These are phyloP conservation scores for Arxiozyma heterogenica DNA, from an alignment of 1,139 yeast species.

Conservation along the genomic window DNA sequence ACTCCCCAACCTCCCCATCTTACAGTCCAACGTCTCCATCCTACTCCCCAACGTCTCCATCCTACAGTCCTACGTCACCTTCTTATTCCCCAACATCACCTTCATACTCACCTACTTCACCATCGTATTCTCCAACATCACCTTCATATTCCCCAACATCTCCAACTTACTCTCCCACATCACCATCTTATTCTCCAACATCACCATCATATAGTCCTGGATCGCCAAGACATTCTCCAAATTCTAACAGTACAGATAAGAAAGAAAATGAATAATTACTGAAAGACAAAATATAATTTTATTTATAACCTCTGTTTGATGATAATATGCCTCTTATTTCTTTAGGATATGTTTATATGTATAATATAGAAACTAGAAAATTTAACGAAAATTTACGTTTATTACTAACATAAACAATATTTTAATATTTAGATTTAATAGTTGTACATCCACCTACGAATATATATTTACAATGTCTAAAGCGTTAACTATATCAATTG, in stretches of 20 bases:
- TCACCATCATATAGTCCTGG: slow-evolving; percentile 51
- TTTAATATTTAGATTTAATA: background rate
- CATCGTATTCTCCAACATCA: slow-evolving; percentile 50
- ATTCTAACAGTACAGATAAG: slow-evolving; percentile 24
- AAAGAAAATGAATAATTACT: slow-evolving; percentile 7
- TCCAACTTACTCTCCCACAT: slow-evolving; percentile 45
- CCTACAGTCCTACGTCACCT: slow-evolving; percentile 53
- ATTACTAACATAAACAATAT: background rate
- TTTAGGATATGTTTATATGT: background rate
- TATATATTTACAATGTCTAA: too few species aligned
- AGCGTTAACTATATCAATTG: background rate
- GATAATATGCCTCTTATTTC: background rate
- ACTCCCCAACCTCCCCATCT: slow-evolving; percentile 52
- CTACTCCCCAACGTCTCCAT: slow-evolving; percentile 48
- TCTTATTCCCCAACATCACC: slow-evolving; percentile 54
- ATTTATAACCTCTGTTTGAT: background rate
- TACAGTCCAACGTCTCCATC: slow-evolving; percentile 46
- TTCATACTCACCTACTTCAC: slow-evolving; percentile 47
- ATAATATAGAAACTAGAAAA: background rate
- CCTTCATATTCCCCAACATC: slow-evolving; percentile 52
- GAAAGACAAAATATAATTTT: background rate
- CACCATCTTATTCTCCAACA: slow-evolving; percentile 43
- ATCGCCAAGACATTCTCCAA: slow-evolving; percentile 41
- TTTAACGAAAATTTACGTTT: background rate
- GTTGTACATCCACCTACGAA: background rate